phyloP scores from a whole-genome alignment of 495 filamentous ascomycete species.

The Tuber indicum region DNA sequence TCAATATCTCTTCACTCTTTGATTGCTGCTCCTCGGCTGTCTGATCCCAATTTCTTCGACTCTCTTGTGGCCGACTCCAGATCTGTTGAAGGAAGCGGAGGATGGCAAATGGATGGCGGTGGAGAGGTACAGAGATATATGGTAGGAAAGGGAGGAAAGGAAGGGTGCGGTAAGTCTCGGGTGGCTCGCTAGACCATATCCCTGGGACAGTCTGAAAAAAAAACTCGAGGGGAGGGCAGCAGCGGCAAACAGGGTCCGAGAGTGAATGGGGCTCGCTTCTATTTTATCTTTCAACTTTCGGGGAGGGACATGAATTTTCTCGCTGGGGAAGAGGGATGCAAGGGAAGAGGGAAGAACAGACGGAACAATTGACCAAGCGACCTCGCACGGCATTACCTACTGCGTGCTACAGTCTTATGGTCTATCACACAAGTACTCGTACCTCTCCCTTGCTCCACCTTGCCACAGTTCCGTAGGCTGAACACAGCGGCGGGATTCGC shows the following conservation, averaged over 20 bases:
- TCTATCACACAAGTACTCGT: not conserved
- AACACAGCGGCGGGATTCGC: not conserved
- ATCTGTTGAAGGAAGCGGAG: conserved; percentile 14
- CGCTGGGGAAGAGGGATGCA: not conserved
- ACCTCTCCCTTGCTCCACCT: not conserved
- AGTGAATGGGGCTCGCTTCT: not conserved
- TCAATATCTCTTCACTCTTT: not conserved
- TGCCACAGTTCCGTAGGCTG: not conserved
- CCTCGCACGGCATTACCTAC: not conserved
- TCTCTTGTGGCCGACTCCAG: conserved; percentile 1
- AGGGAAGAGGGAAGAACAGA: not conserved
- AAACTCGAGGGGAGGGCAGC: not conserved
- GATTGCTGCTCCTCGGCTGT: conserved; percentile 2
- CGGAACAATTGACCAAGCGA: not conserved
- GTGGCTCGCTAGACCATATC: conserved; percentile 16
- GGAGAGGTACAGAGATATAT: conserved; percentile 6
- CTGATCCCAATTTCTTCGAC: conserved; percentile 10
- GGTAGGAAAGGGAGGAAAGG: conserved; percentile 4
- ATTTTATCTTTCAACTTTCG: not conserved
- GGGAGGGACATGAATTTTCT: not conserved
- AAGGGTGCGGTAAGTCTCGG: conserved; percentile 18
- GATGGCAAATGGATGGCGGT: conserved; percentile 16
- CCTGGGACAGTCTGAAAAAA: conserved; percentile 1
- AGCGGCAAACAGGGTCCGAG: not conserved
- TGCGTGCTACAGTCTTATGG: not conserved